These are phyloP conservation scores for Phialophora macrospora DNA, from an alignment of 2,329 filamentous ascomycete species.

Conservation along the genomic window DNA sequence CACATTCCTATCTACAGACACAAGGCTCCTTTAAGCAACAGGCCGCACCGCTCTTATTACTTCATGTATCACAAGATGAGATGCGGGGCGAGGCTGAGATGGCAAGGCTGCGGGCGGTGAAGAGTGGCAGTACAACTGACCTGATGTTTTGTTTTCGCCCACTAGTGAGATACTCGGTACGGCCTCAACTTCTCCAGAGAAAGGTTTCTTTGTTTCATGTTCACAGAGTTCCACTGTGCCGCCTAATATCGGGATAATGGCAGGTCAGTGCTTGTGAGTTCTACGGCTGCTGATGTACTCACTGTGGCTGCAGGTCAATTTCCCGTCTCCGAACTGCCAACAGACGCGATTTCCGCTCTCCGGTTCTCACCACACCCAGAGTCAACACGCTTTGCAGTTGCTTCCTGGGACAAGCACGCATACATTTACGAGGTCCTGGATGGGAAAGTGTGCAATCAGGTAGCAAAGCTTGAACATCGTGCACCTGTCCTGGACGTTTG, in stretches of 20 bases:
- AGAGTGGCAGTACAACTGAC: conserved; percentile 9
- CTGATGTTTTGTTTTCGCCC: conserved; percentile 11
- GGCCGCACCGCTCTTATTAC: no score
- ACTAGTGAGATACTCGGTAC: background rate
- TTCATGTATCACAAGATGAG: background rate
- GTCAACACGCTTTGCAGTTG: conserved; percentile 80
- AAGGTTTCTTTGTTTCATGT: background rate
- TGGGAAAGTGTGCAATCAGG: conserved; percentile 54
- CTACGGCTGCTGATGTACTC: background rate
- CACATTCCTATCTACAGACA: no score
- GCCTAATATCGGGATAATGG: conserved; percentile 16
- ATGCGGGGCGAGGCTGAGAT: conserved; percentile 1
- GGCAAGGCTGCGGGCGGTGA: conserved; percentile 26
- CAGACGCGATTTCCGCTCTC: conserved; percentile 84
- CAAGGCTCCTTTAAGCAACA: no score
- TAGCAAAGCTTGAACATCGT: conserved; percentile 68
- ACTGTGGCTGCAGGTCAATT: conserved; percentile 65
- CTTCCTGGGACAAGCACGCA: conserved; percentile 91
- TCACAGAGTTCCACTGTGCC: background rate
- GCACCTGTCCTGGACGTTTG: conserved; percentile 90
- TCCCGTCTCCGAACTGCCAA: conserved; percentile 79
- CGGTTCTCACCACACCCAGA: conserved; percentile 79
- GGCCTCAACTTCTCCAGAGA: background rate
- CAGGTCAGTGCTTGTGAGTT: conserved; percentile 11
- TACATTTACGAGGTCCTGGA: conserved; percentile 85